Conservation (phyloP, 2,329 filamentous ascomycete species). For the Coleophoma cylindrospora region DNA sequence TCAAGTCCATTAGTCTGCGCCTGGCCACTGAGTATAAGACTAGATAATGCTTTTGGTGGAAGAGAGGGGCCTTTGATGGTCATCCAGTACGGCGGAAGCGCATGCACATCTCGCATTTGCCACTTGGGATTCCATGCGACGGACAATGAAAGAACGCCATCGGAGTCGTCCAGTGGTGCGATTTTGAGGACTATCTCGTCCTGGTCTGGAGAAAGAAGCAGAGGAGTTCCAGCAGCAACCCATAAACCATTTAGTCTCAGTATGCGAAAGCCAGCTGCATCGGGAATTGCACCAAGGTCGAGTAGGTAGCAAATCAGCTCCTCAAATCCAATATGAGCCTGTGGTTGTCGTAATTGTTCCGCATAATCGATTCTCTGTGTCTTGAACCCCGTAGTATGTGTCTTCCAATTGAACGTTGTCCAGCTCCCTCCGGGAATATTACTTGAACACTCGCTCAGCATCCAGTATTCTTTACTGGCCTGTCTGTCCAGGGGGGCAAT, state of each 20-base stretch:
- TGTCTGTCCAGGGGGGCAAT: conserved; percentile 54
- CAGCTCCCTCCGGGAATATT: conserved; percentile 55
- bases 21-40: too few relatives aligned
- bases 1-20: too few relatives aligned
- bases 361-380: conserved; percentile 60
- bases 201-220: conserved; percentile 49
- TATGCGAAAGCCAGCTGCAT: conserved; percentile 52
- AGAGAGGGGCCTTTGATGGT: conserved; percentile 32
- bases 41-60: too few relatives aligned
- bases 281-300: conserved; percentile 57
- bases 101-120: conserved; percentile 44
- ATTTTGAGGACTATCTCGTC: conserved; percentile 45
- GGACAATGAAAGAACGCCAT: conserved; percentile 52
- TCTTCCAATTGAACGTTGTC: conserved; percentile 63
- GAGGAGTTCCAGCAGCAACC: conserved; percentile 52
- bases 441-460: conserved; percentile 43
- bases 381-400: conserved; percentile 55
- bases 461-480: conserved; percentile 53
- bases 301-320: conserved; percentile 57
- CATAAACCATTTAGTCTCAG: conserved; percentile 52
- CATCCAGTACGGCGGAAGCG: conserved; percentile 57
- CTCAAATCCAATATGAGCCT: conserved; percentile 49
- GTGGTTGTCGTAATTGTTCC: conserved; percentile 39
- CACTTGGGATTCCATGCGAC: conserved; percentile 51
- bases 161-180: conserved; percentile 52